Base-by-base conservation (phyloP, 768 basidiomycete genomes). In the Cantharellus cinnabarinus region DNA sequence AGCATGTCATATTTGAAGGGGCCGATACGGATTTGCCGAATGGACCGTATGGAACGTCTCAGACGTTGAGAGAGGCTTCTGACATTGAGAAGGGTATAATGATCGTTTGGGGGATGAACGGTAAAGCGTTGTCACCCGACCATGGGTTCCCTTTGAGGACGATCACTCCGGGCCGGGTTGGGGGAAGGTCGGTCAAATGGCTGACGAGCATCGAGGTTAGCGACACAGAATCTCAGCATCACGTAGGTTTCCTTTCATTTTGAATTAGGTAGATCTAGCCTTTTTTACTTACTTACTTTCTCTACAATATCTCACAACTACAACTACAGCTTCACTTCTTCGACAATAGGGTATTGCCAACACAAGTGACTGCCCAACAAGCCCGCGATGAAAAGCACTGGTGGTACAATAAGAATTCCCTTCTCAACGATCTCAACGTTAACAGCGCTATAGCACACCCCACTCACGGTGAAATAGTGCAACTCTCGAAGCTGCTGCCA, bases 261-360 rank as follows among this genome's bases (percentile, higher is more conserved):
- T 29, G 20, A 10, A 48, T 29, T 10, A 29, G 10, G 44, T 48
- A 48, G 29, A 48, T 48, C 10, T 48, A 48, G 20, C 20, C 20
- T 29, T 29, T 29, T 29, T 29, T 29, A 29, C 20, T 29, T 29
- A 10, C 29, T 10, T 10, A 48, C 10, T 48, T 29, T 10, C 44
- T 29, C 44, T 48, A 10, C 63, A 54, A 10, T 29, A 48, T 48
- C 54, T 20, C 3, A 40, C 34, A 2, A 41, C 40, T 56, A 5
- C 5, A 5, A 7, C 20, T 41, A 5, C 41, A 52, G 57, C 59
- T 63, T 61, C 59, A 62, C 34, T 44, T 42, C 56, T 67, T 72
- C 65, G 80, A 82, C 65, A 82, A 82, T 70, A 80, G 79, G 61
- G 72, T 81, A 3, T 68, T 82, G n/a, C 81, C 81, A 4, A 76